Percentiles rank a stretch among this genome's conserved stretches.
These are phyloP conservation scores for Ophiostoma pallidulum DNA, from an alignment of 2,329 filamentous ascomycete species.

Conservation along the genomic window DNA sequence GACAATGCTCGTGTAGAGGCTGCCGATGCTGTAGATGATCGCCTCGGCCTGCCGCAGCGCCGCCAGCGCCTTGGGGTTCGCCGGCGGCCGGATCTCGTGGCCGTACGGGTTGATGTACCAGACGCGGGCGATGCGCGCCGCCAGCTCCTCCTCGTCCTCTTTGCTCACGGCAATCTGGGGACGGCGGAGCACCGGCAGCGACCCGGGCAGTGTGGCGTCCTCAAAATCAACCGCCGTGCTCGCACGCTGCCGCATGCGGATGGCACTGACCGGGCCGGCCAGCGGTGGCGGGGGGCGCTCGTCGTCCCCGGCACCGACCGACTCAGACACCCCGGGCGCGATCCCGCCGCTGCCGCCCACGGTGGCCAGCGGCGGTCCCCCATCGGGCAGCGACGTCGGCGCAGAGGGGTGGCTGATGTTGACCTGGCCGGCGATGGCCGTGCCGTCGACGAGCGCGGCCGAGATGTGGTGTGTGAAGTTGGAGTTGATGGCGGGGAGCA, in stretches of 20 bases:
- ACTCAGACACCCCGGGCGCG: no score
- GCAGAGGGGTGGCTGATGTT: constrained; percentile 77
- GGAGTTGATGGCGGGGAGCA: constrained; percentile 85
- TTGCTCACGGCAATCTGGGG: constrained; percentile 81
- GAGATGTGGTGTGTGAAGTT: constrained; percentile 95
- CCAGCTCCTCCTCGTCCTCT: constrained; percentile 61
- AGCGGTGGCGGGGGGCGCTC: constrained; percentile 13
- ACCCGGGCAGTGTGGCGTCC: constrained; percentile 73
- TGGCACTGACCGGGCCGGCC: constrained; percentile 22
- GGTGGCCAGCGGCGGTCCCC: constrained; percentile 11
- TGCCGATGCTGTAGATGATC: constrained; percentile 89
- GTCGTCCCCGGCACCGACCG: neutral
- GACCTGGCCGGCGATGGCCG: constrained; percentile 81
- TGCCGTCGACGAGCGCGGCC: constrained; percentile 66
- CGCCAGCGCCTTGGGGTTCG: constrained; percentile 70
- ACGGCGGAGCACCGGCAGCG: constrained; percentile 66
- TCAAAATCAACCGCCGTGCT: constrained; percentile 58
- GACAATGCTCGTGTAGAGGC: constrained; percentile 79
- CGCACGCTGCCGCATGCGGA: constrained; percentile 19
- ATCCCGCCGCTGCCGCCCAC: neutral
- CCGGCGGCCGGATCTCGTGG: constrained; percentile 80
- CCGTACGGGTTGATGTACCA: constrained; percentile 99
- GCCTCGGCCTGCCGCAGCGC: constrained; percentile 55
- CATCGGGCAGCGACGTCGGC: constrained; percentile 43
- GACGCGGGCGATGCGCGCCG: constrained; percentile 66